phyloP scores from a whole-genome alignment of 1,139 yeast species.

The Taiozyma sp. region DNA sequence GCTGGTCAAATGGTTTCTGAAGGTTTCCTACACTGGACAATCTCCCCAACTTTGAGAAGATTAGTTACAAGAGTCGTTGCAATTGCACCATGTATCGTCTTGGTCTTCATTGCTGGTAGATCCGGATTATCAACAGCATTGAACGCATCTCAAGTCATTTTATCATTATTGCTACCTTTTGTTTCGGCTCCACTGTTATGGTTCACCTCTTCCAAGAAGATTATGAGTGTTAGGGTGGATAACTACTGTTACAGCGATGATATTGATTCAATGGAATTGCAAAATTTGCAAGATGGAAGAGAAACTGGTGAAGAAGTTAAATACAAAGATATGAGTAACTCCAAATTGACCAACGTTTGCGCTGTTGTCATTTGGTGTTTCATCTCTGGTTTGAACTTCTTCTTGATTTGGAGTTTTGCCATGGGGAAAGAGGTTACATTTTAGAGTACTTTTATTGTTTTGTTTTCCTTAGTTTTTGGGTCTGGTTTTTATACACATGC shows the following conservation, averaged over 20 bases:
- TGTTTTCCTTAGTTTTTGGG: background rate
- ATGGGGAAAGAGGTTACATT: constrained; percentile 34
- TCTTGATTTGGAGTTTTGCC: constrained; percentile 65
- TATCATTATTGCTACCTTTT: constrained; percentile 64
- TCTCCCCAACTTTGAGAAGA: constrained; percentile 66
- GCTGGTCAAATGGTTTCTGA: constrained; percentile 80
- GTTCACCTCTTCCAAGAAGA: constrained; percentile 56
- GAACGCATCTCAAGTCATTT: constrained; percentile 70
- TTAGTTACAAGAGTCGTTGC: constrained; percentile 67
- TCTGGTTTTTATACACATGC: background rate
- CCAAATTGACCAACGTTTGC: constrained; percentile 45
- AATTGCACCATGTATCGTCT: constrained; percentile 61
- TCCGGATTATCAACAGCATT: constrained; percentile 64
- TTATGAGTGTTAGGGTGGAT: constrained; percentile 42
- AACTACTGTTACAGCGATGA: background rate
- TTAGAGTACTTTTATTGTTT: background rate
- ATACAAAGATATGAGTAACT: constrained; percentile 42
- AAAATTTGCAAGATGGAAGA: background rate
- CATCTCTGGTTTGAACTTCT: constrained; percentile 70
- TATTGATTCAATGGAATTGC: constrained; percentile 1
- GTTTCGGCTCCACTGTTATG: constrained; percentile 73
- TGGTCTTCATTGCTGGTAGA: constrained; percentile 61
- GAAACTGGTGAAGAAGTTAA: constrained; percentile 14
- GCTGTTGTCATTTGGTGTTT: constrained; percentile 69
- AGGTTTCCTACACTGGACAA: constrained; percentile 70